Conservation (phyloP, 2,329 filamentous ascomycete species). For the Lomentospora prolificans region DNA sequence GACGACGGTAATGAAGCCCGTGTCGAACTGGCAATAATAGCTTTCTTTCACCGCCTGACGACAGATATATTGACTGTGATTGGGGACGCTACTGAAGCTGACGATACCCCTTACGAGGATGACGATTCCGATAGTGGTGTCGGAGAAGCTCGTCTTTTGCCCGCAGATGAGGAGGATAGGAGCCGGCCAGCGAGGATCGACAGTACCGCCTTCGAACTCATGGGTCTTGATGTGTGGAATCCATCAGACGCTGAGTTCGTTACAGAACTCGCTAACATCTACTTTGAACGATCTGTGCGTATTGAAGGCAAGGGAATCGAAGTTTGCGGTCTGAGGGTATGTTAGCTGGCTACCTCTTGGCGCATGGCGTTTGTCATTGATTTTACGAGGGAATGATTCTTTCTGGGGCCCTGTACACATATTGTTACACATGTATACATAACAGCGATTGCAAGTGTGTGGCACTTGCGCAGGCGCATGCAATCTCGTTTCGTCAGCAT, state of each 20-base stretch:
- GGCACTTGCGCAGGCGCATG: background rate
- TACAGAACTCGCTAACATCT: slow-evolving; percentile 48
- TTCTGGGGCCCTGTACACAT: background rate
- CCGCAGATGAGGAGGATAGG: slow-evolving; percentile 13
- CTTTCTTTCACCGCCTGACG: slow-evolving; percentile 73
- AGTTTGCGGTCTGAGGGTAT: slow-evolving; percentile 64
- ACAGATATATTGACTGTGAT: slow-evolving; percentile 53
- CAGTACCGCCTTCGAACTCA: slow-evolving; percentile 54
- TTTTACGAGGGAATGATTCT: background rate
- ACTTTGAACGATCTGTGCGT: slow-evolving; percentile 54
- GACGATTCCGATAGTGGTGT: slow-evolving; percentile 25
- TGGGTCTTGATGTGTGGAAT: slow-evolving; percentile 76
- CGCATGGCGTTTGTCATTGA: background rate
- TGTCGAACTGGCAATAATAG: slow-evolving; percentile 61
- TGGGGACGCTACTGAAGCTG: slow-evolving; percentile 43
- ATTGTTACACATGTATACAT: background rate
- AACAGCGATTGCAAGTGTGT: background rate
- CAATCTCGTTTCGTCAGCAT: background rate
- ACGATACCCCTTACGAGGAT: slow-evolving; percentile 15
- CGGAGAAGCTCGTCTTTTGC: slow-evolving; percentile 16
- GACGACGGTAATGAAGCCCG: slow-evolving; percentile 33
- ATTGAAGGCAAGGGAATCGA: slow-evolving; percentile 62
- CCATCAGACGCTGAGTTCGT: slow-evolving; percentile 60
- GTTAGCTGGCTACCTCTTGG: slow-evolving; percentile 26
- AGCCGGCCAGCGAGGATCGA: slow-evolving; percentile 42